Evolutionary conservation across 768 basidiomycete genomes (phyloP), one percentile per base, ranked within the genome.

Genomic region (Suillus spraguei): DNA sequence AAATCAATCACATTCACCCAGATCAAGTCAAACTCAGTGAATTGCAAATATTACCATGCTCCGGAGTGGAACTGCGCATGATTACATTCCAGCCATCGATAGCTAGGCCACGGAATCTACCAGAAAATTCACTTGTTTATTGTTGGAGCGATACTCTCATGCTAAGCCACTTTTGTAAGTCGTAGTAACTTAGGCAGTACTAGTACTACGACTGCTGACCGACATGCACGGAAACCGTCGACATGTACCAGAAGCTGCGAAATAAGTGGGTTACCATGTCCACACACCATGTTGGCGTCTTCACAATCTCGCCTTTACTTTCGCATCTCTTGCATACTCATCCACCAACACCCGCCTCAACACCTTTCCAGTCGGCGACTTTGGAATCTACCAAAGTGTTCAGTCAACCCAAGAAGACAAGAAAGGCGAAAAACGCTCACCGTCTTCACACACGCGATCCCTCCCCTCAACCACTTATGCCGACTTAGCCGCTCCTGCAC

Each of bases 381-480:
- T 90, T 1, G 88, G 89, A 32, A 89, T 86, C 87, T 89, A 59
- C 8, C 47, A 52, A 10, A 38, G 32, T 11, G 3, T 14, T 28
- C 42, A 42, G n/a, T 38, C 35, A 49, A 64, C 42, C 28, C 38
- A 11, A 24, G 24, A 17, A 22, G 1, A 24, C 54, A 24, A 35
- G 59, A 28, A 39, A 41, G 8, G 54, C 55, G 35, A 55, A 32
- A 61, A 17, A 20, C 9, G 71, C 82, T 17, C 55, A 87, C 89
- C 80, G 85, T 77, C 55, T 81, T 75, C 5, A 90, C 81, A 32
- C 87, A 71, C 66, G 87, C 84, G 20, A 89, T 81, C 0, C 90
- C 90, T 6, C 90, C 90, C 17, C 87, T 76, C 60, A 90, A 67
- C 84, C 87, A 87, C 74, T 92, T 91, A 68, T 86, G 87, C 74